Base-by-base conservation (phyloP, 768 basidiomycete species). In the Boletus rubescentipes region DNA sequence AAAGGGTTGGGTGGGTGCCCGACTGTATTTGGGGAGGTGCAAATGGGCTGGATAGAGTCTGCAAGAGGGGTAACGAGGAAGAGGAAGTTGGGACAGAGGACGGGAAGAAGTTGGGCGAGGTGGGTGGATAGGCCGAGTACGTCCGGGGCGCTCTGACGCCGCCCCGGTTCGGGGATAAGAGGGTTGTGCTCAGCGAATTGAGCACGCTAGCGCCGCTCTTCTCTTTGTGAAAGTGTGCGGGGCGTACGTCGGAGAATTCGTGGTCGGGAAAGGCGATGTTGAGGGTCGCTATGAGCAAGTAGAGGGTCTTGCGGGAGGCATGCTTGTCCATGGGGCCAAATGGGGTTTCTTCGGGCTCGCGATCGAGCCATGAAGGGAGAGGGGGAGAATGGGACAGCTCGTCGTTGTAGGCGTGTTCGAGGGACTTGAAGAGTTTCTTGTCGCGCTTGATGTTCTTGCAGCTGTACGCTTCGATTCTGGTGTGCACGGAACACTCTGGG, bases 251-350 rank as follows among this genome's bases (percentile, higher is more conserved):
- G 8, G 91, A 91, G 76, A 98, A 99, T 67, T 98, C 95, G 75
- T 98, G 83, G 80, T 98, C 96, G 2, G 96, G 96, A 68, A 95
- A 99, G 7, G 96, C 95, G 65, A 93, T 84, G 76, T 99, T 99
- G 64, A 99, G 87, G 3, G 94, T 93, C 31, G 93, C 90, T 65
- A 98, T 97, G 69, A 98, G 88, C 46, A 95, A 85, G 77, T 94
- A 97, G 53, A 97, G 86, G 4, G 91, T 95, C 81, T 96, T 97
- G 64, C 93, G 80, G 32, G 89, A 87, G 42, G 81, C 77, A 39
- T 86, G 87, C 65, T 91, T 86, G 77, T 90, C 87, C 67, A 97
- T 87, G 46, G 92, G 87, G 3, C 95, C 95, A 63, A 98, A 98
- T 0, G 93, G 89, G 40, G 91, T 91, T 70, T 85, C 81, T 65